Evolutionary conservation across 2,329 filamentous ascomycete genomes (phyloP), one percentile per base, ranked within the genome.

Genomic region (Apiospora hydei): DNA sequence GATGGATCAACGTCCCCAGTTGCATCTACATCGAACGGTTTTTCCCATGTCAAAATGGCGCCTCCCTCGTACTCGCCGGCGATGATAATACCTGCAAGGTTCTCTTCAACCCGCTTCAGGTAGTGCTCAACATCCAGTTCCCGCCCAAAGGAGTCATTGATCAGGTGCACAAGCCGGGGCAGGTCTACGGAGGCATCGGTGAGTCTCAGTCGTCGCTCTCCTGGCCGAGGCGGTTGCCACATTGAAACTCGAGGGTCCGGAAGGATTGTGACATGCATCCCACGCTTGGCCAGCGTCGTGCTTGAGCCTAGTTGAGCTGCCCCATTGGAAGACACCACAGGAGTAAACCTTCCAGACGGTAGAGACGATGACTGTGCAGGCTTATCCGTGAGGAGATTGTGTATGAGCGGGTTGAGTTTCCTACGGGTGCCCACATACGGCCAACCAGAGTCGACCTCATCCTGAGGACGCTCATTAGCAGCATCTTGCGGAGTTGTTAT

Each of bases 1-100:
- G 87, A 87, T 47, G 87, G 86, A 24, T 85, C 83, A 71, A 88
- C 84, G 72, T 81, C 88, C 79, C 78, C 86, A 81, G 90, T 86
- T 69, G 90, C 87, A 64, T 84, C 83, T 26, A 90, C 83, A 0
- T 86, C 89, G 0, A 85, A 88, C 0, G 95, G 94, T 44, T 87
- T 87, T 83, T 99, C 96, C 96, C 96, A 99, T 0, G 96, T 99
- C 26, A 98, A 85, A 64, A 99, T 93, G 1, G 96, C 96, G 1
- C 94, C 95, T 70, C 96, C 96, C 85, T 99, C 96, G 82, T 99
- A 99, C 78, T 98, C 93, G 8, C 96, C 96, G 0, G 96, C 96
- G 69, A 99, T 93, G 75, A 99, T 98, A 71, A 99, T 87, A 3
- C 96, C 96, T 0, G 96, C 96, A 16, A 98, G 88, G 43, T 92